Base-by-base conservation (phyloP, 2,329 filamentous ascomycete genomes). In the Myrmaecium sp. region DNA sequence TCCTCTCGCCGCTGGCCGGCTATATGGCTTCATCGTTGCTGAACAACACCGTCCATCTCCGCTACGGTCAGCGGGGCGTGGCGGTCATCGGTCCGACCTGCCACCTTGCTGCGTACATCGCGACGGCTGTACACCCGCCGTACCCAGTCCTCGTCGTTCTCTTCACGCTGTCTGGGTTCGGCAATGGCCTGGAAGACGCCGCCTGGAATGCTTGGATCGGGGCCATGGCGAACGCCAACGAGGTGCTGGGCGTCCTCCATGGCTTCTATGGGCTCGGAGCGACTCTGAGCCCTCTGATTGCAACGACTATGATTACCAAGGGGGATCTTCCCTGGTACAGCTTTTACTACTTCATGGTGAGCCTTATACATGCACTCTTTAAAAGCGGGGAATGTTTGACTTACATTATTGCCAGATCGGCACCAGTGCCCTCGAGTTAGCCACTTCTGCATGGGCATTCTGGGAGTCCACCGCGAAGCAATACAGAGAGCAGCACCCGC, bases 331-430 rank as follows among this genome's bases (percentile, higher is more conserved):
- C 57, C 0, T 89, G 80, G 80, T 81, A 74, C 39, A 58, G 58
- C 7, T 84, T 76, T 48, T 86, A 80, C 49, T 82, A 81, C 42
- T 52, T 82, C 30, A 77, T 83, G 71, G 69, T 76, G 40, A 34
- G 61, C 43, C 12, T 10, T 6, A 26, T 26, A 8, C 6, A 6
- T 10, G 14, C 6, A 16, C 7, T n/a, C 6, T 16, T 8, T 8
- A 14, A 8, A 26, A 16, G 8, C 6, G 9, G 8, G 8, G 6
- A 26, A 17, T 8, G 17, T 13, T 14, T 7, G 14, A 4, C 4
- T 10, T 25, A 5, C 7, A 18, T 28, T 14, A 16, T 5, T 14
- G 4, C 4, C 14, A 56, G 56, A 61, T 76, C 22, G 68, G 53
- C 7, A 46, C 67, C 25, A 61, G 69, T 0, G 55, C 47, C 1